Conservation (phyloP, 73 alveolate species). For the Stentor coeruleus region DNA sequence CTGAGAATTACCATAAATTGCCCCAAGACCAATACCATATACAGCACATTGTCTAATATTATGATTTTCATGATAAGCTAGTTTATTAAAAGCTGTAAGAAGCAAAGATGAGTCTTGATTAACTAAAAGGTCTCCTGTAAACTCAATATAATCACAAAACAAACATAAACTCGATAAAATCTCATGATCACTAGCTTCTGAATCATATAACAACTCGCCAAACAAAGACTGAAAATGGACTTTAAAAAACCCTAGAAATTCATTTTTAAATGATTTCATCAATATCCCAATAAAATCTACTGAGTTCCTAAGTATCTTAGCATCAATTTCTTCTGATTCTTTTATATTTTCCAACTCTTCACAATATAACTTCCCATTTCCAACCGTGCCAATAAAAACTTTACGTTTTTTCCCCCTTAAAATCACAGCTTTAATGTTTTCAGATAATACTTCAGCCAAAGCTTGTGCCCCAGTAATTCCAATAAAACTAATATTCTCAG, state of each 20-base stretch:
- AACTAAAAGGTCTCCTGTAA: not conserved
- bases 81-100: not conserved
- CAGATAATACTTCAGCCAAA: not conserved
- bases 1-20: not conserved
- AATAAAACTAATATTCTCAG: not conserved
- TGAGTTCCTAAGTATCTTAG: not conserved
- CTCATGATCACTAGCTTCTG: not conserved
- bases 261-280: not conserved
- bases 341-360: no score
- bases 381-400: no score
- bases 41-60: not conserved
- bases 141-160: constrained; percentile 10
- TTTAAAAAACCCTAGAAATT: not conserved
- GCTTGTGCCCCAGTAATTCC: not conserved
- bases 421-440: not conserved
- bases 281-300: not conserved
- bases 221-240: not conserved
- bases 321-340: not conserved
- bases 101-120: not conserved
- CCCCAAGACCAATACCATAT: not conserved
- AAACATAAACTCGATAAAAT: not conserved
- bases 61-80: not conserved
- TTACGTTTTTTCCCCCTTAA: not conserved
- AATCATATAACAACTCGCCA: constrained; percentile 8
- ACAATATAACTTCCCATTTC: no score